Evolutionary conservation across 2,329 filamentous ascomycete genomes (phyloP), one percentile per base, ranked within the genome.

Genomic region (Trichoderma citrinoviride): DNA sequence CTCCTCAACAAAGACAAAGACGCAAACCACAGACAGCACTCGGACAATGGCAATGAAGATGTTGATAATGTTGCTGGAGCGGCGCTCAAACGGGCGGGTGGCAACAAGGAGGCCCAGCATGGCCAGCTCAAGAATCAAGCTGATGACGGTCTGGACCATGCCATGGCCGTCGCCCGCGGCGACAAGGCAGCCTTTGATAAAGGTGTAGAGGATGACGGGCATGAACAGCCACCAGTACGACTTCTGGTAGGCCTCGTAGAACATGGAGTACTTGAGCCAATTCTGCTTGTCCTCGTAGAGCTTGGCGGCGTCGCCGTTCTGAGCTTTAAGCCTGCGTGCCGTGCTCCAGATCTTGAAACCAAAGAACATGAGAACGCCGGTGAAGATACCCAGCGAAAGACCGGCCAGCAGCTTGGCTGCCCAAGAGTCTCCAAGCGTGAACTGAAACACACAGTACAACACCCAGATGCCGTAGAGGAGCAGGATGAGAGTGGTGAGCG

Each of bases 151-250:
- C 79, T 99, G 95, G 6, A 85, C 79, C 76, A 96, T 85, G 55
- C 93, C 95, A 73, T 96, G 87, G 14, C 93, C 93, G 73, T 97
- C 90, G 49, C 87, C 92, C 33, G 87, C 91, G 15, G 94, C 94
- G 69, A 98, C 88, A 65, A 94, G 87, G 67, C 88, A 90, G 62
- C 94, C 93, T 80, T 95, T 95, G 74, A 87, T 89, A 73, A 97
- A 93, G 82, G 93, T 90, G 82, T 98, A 98, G 68, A 93, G 67
- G 73, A 98, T 97, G 67, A 85, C 82, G 0, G 95, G 95, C 15
- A 98, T 84, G 74, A 99, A 98, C 25, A 97, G 79, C 94, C 94
- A 98, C 95, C 95, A 99, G 81, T 94, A 97, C 71, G 89, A 87
- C 77, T 91, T 92, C 80, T 92, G 93, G 83, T 97, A 98, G 71